Evolutionary conservation across 2,329 filamentous ascomycete species (phyloP).

Genomic region (Arthroderma sp.): DNA sequence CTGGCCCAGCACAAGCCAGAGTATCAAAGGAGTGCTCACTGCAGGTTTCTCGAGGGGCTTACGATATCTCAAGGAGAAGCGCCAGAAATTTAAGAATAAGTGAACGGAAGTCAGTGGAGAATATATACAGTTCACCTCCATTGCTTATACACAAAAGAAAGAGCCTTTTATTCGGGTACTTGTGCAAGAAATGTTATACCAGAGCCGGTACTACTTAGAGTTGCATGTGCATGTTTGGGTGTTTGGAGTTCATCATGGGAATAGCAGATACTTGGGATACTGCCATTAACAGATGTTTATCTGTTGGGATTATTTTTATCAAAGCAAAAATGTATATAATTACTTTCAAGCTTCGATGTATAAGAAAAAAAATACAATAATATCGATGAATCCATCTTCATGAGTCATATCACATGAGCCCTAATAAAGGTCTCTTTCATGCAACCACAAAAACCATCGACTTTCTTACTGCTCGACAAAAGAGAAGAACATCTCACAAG

Average conservation of each 20-base stretch:
- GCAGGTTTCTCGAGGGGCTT: slow-evolving; percentile 56
- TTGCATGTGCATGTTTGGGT: background rate
- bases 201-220: no score
- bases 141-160: no score
- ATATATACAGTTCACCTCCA: no score
- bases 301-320: background rate
- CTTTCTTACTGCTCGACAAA: no score
- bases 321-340: background rate
- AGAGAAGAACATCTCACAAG: no score
- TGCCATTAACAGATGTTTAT: background rate
- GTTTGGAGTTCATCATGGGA: slow-evolving; percentile 2
- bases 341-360: background rate
- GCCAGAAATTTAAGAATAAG: slow-evolving; percentile 16
- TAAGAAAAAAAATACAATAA: no score
- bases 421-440: no score
- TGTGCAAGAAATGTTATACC: no score
- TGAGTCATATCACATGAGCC: no score
- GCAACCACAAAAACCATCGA: no score
- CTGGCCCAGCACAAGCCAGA: slow-evolving; percentile 86
- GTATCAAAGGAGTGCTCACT: slow-evolving; percentile 69
- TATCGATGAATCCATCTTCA: no score
- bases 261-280: slow-evolving; percentile 1
- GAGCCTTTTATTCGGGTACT: no score
- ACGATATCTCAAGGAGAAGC: slow-evolving; percentile 74
- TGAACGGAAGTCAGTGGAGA: background rate